phyloP scores from a whole-genome alignment of 2,329 filamentous ascomycete species.

The Colletotrichum filicis region DNA sequence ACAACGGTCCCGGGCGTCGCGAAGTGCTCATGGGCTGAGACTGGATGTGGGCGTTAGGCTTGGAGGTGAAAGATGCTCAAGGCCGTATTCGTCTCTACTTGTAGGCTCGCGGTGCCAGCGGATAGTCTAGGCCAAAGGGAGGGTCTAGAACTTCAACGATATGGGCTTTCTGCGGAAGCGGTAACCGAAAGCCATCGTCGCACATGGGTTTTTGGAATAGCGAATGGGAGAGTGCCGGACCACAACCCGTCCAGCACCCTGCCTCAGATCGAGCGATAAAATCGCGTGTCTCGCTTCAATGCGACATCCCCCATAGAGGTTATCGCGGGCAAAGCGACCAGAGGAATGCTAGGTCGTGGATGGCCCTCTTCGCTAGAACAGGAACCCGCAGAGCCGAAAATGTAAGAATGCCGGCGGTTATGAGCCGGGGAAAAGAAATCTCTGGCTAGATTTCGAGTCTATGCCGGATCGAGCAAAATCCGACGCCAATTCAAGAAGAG shows the following conservation, averaged over 20 bases:
- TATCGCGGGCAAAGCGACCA: constrained; percentile 6
- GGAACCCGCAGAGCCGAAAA: background rate
- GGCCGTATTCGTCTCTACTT: background rate
- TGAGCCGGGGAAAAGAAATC: background rate
- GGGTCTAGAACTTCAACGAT: constrained; percentile 11
- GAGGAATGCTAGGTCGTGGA: background rate
- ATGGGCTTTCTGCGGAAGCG: constrained; percentile 17
- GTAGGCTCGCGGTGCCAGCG: background rate
- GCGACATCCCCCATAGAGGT: background rate
- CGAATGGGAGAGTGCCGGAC: background rate
- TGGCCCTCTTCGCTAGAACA: background rate
- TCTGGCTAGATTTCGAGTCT: constrained; percentile 8
- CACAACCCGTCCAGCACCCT: background rate
- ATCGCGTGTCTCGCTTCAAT: constrained; percentile 6
- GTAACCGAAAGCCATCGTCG: constrained; percentile 23
- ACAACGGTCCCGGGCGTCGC: constrained; percentile 1
- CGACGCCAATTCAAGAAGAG: background rate
- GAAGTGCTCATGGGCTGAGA: constrained; percentile 6
- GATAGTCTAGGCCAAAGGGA: constrained; percentile 4
- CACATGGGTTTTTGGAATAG: constrained; percentile 10
- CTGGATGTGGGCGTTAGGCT: background rate
- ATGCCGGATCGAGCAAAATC: constrained; percentile 1
- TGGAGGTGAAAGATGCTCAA: constrained; percentile 13
- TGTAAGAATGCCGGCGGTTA: background rate
- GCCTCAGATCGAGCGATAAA: background rate